Base-by-base conservation (phyloP, 1,284 basidiomycete genomes). In the Trametes hirsuta region DNA sequence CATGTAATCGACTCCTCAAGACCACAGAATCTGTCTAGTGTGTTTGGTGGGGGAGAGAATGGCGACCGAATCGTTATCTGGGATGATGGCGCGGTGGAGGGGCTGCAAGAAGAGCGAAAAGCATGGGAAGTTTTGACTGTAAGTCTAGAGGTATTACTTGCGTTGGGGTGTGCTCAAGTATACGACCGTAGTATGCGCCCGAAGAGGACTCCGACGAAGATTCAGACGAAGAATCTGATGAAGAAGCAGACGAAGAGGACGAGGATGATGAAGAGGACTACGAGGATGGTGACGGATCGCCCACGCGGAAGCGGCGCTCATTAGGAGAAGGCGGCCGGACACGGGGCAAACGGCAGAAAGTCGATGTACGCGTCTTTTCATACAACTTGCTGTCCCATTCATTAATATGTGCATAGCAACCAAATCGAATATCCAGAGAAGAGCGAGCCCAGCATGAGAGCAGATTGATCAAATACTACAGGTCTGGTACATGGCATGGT, bases 1-100 rank as follows among this genome's bases (percentile, higher is more conserved):
- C 97, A 99, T 77, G 87, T 99, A 69, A 93, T 99, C 74, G 97
- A 99, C 75, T 94, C 95, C 8, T 88, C 91, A 53, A 84, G 97
- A 40, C 97, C 97, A 5, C 90, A 93, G 75, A 95, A 97, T 75
- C 80, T 99, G 69, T 84, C 89, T 46, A 98, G 91, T 76, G 77
- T 98, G 30, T 99, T 97, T 73, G 87, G 88, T 6, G 83, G 83
- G 34, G 87, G 86, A 12, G 83, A 84, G 58, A 86, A 84, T 55
- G 85, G 84, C 1, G 87, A 93, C 60, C 79, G 88, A 42, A 84
- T 95, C 42, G 76, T 93, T 44, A 82, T 97, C 0, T 97, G 95
- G 95, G 94, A 95, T 64, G 95, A 98, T 69, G 94, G 93, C 6
- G 86, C 85, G 30, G 87, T 88, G 41, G 84, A 86, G 55, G 79